phyloP scores from a whole-genome alignment of 129 eudicot species.

The Saposhnikovia divaricata region DNA sequence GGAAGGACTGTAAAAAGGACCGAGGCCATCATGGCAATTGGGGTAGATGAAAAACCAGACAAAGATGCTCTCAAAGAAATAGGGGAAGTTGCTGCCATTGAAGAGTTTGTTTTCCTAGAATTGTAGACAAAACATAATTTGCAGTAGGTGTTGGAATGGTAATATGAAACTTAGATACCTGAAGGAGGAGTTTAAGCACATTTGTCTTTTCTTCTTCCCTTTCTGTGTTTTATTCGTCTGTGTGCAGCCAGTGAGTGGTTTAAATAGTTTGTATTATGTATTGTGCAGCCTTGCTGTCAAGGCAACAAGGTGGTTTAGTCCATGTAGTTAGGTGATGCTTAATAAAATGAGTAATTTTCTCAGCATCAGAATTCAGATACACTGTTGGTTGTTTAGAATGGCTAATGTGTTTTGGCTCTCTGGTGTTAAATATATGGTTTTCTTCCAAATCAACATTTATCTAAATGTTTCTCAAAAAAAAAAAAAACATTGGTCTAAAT shows the following conservation, averaged over 20 bases:
- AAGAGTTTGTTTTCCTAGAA: slow-evolving; percentile 63
- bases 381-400: not conserved
- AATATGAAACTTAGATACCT: no score
- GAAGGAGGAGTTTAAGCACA: no score
- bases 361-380: not conserved
- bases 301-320: not conserved
- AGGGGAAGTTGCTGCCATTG: slow-evolving; percentile 56
- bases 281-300: not conserved
- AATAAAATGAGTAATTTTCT: not conserved
- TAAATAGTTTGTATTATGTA: not conserved
- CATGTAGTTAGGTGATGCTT: not conserved
- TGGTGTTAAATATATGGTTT: not conserved
- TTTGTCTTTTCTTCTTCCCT: no score
- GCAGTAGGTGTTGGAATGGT: no score
- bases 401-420: not conserved
- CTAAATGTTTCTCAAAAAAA: no score
- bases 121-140: slow-evolving; percentile 15
- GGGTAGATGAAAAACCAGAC: slow-evolving; percentile 69
- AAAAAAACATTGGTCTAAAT: no score
- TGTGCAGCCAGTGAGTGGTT: not conserved
- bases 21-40: slow-evolving; percentile 78
- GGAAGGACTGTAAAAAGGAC: slow-evolving; percentile 52
- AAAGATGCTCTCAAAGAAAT: slow-evolving; percentile 48
- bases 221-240: no score
- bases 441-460: not conserved